Percentiles rank a stretch among this genome's conserved stretches.
Evolutionary conservation across 768 basidiomycete species (phyloP).

Genomic region (Lanmaoa pseudosensibilis): DNA sequence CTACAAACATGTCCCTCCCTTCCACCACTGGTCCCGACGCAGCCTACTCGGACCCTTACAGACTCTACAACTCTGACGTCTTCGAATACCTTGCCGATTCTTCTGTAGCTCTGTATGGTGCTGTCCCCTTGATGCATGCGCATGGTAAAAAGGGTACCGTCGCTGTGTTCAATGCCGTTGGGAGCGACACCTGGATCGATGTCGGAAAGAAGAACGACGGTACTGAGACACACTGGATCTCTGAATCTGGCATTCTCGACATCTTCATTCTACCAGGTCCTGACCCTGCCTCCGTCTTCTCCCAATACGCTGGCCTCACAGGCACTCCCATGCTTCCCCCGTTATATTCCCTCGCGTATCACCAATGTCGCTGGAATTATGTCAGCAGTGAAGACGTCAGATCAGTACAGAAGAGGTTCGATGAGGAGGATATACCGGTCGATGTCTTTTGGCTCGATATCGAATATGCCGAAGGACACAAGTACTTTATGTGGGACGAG

Average conservation of each 20-base stretch:
- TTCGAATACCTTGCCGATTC: slow-evolving; percentile 91
- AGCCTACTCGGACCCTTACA: slow-evolving; percentile 85
- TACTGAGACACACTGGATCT: slow-evolving; percentile 93
- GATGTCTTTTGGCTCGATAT: slow-evolving; percentile 99
- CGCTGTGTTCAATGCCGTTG: slow-evolving; percentile 84
- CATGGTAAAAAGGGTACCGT: slow-evolving; percentile 87
- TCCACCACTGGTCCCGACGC: slow-evolving; percentile 79
- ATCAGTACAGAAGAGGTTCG: slow-evolving; percentile 81
- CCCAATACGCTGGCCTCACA: slow-evolving; percentile 81
- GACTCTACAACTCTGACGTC: slow-evolving; percentile 93
- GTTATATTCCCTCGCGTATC: slow-evolving; percentile 89
- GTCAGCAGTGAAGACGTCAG: slow-evolving; percentile 86
- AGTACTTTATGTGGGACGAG: slow-evolving; percentile 97
- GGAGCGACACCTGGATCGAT: slow-evolving; percentile 95
- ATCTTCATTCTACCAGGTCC: slow-evolving; percentile 93
- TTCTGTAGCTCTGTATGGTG: slow-evolving; percentile 82
- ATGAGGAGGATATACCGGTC: slow-evolving; percentile 92
- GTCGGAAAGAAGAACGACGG: slow-evolving; percentile 59
- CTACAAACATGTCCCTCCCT: slow-evolving; percentile 85
- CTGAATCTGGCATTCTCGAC: slow-evolving; percentile 95
- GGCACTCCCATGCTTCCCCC: slow-evolving; percentile 88
- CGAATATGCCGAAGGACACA: slow-evolving; percentile 90
- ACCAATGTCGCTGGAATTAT: slow-evolving; percentile 99
- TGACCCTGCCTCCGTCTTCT: slow-evolving; percentile 75
- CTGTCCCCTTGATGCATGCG: slow-evolving; percentile 91